Conservation (phyloP, 306 rosid genomes). For the Luffa aegyptiaca region DNA sequence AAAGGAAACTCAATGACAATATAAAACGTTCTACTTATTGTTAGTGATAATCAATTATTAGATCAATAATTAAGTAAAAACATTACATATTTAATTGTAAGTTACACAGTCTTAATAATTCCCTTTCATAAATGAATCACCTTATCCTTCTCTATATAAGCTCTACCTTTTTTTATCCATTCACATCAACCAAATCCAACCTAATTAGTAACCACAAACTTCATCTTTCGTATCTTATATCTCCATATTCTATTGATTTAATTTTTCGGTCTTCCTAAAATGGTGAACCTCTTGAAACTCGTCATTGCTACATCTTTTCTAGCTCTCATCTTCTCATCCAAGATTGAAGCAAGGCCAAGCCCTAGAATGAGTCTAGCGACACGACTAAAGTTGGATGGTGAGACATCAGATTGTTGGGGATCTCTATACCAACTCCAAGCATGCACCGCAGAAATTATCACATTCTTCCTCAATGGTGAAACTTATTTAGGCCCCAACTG, state of each 20-base stretch:
- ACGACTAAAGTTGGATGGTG: constrained; percentile 36
- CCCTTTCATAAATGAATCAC: not conserved
- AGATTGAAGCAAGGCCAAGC: constrained; percentile 10
- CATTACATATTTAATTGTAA: not conserved
- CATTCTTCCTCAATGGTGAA: constrained; percentile 48
- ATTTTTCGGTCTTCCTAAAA: not conserved
- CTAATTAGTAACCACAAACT: not conserved
- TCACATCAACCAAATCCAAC: not conserved
- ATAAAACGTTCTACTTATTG: not conserved
- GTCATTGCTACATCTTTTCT: constrained; percentile 2
- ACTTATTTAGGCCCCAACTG: constrained; percentile 40
- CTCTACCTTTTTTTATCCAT: not conserved
- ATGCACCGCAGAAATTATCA: constrained; percentile 38
- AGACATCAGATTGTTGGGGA: constrained; percentile 42
- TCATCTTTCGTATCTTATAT: not conserved
- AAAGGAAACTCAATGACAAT: not conserved
- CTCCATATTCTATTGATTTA: not conserved
- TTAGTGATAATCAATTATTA: not conserved
- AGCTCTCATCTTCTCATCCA: not conserved
- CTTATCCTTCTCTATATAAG: not conserved
- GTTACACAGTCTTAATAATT: not conserved
- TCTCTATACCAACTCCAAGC: constrained; percentile 40
- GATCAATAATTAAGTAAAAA: not conserved
- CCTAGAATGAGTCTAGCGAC: not conserved
- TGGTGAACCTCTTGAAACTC: constrained; percentile 8